These are phyloP conservation scores for Russula earlei DNA, from an alignment of 768 basidiomycete genomes.

Conservation along the genomic window DNA sequence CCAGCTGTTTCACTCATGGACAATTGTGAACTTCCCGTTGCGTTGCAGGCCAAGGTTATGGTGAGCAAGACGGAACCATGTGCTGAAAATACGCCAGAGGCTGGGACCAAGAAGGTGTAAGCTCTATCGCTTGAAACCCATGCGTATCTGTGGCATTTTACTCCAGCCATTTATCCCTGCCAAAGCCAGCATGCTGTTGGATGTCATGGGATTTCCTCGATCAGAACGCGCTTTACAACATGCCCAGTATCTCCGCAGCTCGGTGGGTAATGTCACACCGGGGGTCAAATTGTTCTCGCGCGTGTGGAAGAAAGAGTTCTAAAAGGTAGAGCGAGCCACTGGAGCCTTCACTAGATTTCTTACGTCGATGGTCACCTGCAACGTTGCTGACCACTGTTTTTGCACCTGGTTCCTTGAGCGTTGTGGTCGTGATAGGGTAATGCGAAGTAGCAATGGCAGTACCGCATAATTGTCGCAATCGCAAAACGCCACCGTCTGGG, in stretches of 20 bases:
- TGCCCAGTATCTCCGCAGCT: conserved; percentile 7
- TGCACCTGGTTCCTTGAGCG: neutral
- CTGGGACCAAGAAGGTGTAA: conserved; percentile 37
- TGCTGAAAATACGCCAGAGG: conserved; percentile 32
- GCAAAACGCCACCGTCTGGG: neutral
- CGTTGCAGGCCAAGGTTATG: conserved; percentile 56
- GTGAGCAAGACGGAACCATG: conserved; percentile 61
- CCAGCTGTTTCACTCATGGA: conserved; percentile 11
- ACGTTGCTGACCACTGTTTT: neutral
- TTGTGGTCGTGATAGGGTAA: neutral
- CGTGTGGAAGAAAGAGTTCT: neutral
- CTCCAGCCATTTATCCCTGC: conserved; percentile 70
- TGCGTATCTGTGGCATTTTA: conserved; percentile 60
- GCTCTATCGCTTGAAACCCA: conserved; percentile 49
- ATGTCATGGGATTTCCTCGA: conserved; percentile 40
- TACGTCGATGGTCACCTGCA: neutral
- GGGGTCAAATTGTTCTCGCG: conserved; percentile 14
- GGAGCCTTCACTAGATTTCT: neutral
- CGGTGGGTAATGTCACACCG: conserved; percentile 1
- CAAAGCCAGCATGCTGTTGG: conserved; percentile 45
- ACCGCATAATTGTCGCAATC: neutral
- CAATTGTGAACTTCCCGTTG: neutral
- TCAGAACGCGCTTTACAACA: conserved; percentile 27
- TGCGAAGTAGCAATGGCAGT: neutral
- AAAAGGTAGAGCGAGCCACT: neutral